Base-by-base conservation (phyloP, 1,139 yeast species). In the Kluyveromyces marxianus region DNA sequence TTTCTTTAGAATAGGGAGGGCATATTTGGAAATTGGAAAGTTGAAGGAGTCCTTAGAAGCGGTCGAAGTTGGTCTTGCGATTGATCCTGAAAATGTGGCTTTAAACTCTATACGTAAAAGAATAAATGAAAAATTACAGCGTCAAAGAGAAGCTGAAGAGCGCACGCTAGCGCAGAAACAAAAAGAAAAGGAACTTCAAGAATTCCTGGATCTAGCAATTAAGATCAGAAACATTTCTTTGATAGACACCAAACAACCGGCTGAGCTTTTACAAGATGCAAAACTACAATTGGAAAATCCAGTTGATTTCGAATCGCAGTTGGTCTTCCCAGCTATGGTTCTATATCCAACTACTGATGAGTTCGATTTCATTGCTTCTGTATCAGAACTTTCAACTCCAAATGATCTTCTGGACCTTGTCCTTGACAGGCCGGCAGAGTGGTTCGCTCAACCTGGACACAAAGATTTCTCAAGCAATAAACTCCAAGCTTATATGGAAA, bases 291-390 rank as follows among this genome's bases (percentile, higher is more conserved):
- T 92, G 35, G 95, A 86, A 60, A 83, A 87, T 55, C 77, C 79
- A 7, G 57, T 69, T 44, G 96, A 89, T 60, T 74, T 83, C 45
- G 86, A 85, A 54, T 83, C 96, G 0, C 89, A 85, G 56, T 67
- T 92, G 45, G 74, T 84, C 25, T 75, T 88, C 54, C 96, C 97
- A 0, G 84, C 92, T 0, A 71, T 85, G 69, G 71, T 89, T 14
- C 66, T 90, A 49, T 92, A 89, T 56, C 97, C 97, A 10, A 76
- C 92, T 3, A 80, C 79, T 6, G 85, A 84, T 60, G 95, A 87
- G 60, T 86, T 90, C 54, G 97, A 90, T 63, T 81, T 81, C 55
- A 70, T 90, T 35, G 86, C 82, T 4, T 82, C 81, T 50, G 76
- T 85, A 10, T 77, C 92, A 49, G 95, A 86, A 58, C 67, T 83